These are phyloP conservation scores for Cavenderia fasciculata DNA, from an alignment of 78 protist species.

Conservation along the genomic window DNA sequence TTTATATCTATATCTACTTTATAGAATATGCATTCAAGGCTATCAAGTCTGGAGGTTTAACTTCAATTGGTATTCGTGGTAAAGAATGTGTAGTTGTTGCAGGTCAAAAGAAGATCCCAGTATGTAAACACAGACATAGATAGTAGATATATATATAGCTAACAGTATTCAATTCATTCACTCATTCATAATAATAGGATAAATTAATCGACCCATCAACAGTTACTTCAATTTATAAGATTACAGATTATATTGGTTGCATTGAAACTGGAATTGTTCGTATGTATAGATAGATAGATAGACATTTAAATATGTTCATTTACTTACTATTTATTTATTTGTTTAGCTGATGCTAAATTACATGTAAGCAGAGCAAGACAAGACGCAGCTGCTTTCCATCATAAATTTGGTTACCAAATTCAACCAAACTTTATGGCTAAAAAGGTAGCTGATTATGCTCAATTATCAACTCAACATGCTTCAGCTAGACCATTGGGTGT, in stretches of 20 bases:
- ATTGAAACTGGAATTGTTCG: constrained; percentile 93
- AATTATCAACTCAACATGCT: constrained; percentile 92
- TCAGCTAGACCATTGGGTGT: constrained; percentile 94
- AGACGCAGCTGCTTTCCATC: constrained; percentile 93
- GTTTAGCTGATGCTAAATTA: constrained; percentile 90
- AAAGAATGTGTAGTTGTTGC: constrained; percentile 90
- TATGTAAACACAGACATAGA: constrained; percentile 4
- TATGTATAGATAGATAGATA: background rate
- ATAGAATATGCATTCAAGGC: constrained; percentile 98
- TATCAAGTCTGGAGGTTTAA: constrained; percentile 86
- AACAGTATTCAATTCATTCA: background rate
- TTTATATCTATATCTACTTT: background rate
- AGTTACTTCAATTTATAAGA: constrained; percentile 88
- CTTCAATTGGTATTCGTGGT: constrained; percentile 96
- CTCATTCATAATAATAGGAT: constrained; percentile 79
- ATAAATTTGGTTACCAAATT: constrained; percentile 88
- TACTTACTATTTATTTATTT: no score
- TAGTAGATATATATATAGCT: background rate
- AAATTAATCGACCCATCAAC: constrained; percentile 91
- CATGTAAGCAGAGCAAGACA: constrained; percentile 91
- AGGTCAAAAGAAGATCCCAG: constrained; percentile 96
- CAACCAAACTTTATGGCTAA: constrained; percentile 92
- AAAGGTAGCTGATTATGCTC: constrained; percentile 96
- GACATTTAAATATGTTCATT: background rate
- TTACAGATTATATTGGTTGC: constrained; percentile 93